Conservation (phyloP, 2,329 filamentous ascomycete genomes). For the Diaporthe citriasiana region DNA sequence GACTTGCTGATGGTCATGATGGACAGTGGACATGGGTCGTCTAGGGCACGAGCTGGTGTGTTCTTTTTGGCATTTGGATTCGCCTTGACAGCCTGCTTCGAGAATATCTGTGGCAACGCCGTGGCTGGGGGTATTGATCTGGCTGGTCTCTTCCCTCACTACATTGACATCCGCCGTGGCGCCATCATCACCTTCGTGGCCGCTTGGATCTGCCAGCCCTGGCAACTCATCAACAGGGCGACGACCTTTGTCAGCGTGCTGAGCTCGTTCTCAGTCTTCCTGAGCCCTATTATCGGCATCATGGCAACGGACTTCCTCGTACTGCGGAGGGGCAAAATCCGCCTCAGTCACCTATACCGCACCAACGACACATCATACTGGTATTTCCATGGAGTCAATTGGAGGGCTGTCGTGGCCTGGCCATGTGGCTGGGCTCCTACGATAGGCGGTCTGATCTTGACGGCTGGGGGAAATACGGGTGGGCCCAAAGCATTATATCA, state of each 20-base stretch:
- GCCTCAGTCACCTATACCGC: slow-evolving; percentile 54
- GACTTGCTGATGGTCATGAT: slow-evolving; percentile 61
- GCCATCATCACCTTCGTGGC: slow-evolving; percentile 50
- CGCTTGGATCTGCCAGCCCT: slow-evolving; percentile 50
- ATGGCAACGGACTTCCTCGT: slow-evolving; percentile 56
- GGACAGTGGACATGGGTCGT: slow-evolving; percentile 57
- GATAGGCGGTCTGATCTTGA: slow-evolving; percentile 57
- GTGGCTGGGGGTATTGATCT: slow-evolving; percentile 49
- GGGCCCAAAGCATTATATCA: slow-evolving; percentile 56
- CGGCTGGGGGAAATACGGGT: slow-evolving; percentile 48
- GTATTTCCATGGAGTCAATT: slow-evolving; percentile 60
- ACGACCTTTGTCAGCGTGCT: slow-evolving; percentile 50
- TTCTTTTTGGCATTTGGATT: slow-evolving; percentile 51
- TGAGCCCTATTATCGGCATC: slow-evolving; percentile 56
- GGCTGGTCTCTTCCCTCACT: slow-evolving; percentile 45
- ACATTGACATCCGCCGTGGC: slow-evolving; percentile 50
- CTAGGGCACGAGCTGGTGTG: slow-evolving; percentile 47
- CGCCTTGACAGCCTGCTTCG: slow-evolving; percentile 58
- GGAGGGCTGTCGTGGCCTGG: slow-evolving; percentile 59
- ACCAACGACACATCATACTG: slow-evolving; percentile 56
- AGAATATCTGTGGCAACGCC: slow-evolving; percentile 56
- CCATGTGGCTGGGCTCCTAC: slow-evolving; percentile 59
- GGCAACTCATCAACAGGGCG: slow-evolving; percentile 51
- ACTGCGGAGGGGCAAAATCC: slow-evolving; percentile 51
- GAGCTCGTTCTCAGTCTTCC: slow-evolving; percentile 58